Evolutionary conservation across 805 yeast genomes (phyloP), one percentile per base, ranked within the genome.

Genomic region (Cephaloascus albidus): DNA sequence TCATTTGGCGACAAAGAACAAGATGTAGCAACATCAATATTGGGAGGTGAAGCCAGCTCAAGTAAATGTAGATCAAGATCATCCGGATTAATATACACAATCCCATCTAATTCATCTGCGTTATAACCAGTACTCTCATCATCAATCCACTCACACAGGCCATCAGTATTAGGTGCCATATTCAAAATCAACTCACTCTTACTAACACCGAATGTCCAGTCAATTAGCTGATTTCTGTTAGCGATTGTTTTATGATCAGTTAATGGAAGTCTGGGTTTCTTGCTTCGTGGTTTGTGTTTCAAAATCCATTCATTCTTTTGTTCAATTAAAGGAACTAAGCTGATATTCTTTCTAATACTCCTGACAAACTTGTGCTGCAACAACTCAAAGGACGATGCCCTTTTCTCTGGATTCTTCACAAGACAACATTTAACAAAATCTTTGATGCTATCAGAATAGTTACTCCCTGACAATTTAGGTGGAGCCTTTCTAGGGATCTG

Each of bases 361-460:
- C 61, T 65, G 16, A 83, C 58, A 50, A 81, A 81, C 37, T 67
- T 65, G 37, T 70, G 72, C 35, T 68, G 69, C 42, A 85, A 60
- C 36, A 93, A 62, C 12, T 63, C 60, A 0, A 54, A 43, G 0
- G 90, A 85, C 15, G 74, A 57, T 0, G 90, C 88, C 45, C 97
- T 69, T 41, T 64, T 53, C 2, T 45, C 44, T 1, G 95, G 93
- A 43, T 77, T 75, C 55, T 81, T 86, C 17, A 69, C 58, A 43
- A 90, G 60, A 54, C 96, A 88, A 36, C 62, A 60, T 26, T 65
- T 61, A 23, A 83, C 76, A 58, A 90, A 85, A 40, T 65, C 66
- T 42, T 66, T 74, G 47, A 85, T 84, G 15, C 71, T 55, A 30
- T 60, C 65, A 45, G 76, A 62, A 44, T 60, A 69, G 3, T 57